Conservation (phyloP, 2,329 filamentous ascomycete genomes). For the Hypoxylon sp. region DNA sequence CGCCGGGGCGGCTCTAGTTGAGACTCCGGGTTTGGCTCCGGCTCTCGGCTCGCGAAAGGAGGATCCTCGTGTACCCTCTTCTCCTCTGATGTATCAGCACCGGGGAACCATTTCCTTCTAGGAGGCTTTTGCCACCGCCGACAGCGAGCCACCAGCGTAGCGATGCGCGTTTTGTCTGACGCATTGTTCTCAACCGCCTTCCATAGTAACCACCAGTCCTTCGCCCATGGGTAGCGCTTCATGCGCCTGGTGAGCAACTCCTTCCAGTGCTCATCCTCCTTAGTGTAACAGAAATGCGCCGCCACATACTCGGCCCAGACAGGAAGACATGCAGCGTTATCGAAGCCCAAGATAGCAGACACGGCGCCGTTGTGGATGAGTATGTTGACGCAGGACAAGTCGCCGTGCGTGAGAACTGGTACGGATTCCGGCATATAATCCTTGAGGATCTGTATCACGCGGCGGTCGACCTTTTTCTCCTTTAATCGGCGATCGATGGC, state of each 20-base stretch:
- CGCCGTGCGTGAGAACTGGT: slow-evolving; percentile 51
- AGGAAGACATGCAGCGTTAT: slow-evolving; percentile 48
- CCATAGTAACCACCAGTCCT: slow-evolving; percentile 52
- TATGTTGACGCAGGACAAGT: slow-evolving; percentile 49
- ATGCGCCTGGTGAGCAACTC: slow-evolving; percentile 44
- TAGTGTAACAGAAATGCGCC: slow-evolving; percentile 48
- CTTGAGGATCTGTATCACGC: slow-evolving; percentile 33
- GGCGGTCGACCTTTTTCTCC: slow-evolving; percentile 25
- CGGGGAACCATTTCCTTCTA: slow-evolving; percentile 25
- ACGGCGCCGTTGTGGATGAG: slow-evolving; percentile 41
- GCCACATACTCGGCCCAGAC: slow-evolving; percentile 49
- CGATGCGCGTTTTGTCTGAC: slow-evolving; percentile 25
- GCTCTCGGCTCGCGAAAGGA: not conserved
- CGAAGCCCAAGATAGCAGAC: slow-evolving; percentile 46
- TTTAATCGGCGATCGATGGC: slow-evolving; percentile 36
- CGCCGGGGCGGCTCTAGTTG: slow-evolving; percentile 5
- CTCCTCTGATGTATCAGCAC: slow-evolving; percentile 13
- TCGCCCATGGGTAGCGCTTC: slow-evolving; percentile 38
- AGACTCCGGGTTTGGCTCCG: slow-evolving; percentile 8
- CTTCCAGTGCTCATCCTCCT: slow-evolving; percentile 52
- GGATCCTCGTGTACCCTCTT: slow-evolving; percentile 6
- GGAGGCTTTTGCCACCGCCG: slow-evolving; percentile 45
- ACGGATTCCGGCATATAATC: slow-evolving; percentile 48
- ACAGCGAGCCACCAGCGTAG: slow-evolving; percentile 42
- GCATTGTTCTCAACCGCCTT: slow-evolving; percentile 35